phyloP scores from a whole-genome alignment of 2,329 filamentous ascomycete species.

The Verticillium tricorpus region DNA sequence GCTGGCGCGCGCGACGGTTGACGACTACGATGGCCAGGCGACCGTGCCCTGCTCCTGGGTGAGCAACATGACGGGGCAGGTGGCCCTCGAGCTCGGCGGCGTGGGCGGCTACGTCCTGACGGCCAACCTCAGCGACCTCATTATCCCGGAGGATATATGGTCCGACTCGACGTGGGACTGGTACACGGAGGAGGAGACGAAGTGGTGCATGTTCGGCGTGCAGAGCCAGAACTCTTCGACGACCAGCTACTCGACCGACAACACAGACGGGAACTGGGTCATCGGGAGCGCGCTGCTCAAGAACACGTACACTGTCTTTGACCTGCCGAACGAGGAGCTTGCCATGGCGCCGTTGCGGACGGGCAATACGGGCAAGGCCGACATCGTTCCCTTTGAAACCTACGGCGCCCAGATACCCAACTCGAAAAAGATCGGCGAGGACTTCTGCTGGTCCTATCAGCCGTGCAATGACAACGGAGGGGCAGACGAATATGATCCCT shows the following conservation, averaged over 20 bases:
- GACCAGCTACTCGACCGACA: neutral
- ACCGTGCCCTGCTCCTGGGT: constrained; percentile 21
- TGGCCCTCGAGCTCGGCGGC: constrained; percentile 21
- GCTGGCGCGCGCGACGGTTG: constrained; percentile 20
- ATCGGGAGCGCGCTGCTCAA: constrained; percentile 21
- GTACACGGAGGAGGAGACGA: neutral
- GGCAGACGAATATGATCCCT: neutral
- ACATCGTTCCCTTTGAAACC: constrained; percentile 20
- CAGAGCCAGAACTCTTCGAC: constrained; percentile 16
- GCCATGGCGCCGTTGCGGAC: constrained; percentile 24
- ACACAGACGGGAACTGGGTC: constrained; percentile 6
- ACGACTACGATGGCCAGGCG: constrained; percentile 5
- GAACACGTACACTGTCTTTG: constrained; percentile 27
- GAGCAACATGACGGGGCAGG: constrained; percentile 13
- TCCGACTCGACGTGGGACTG: neutral
- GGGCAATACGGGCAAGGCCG: constrained; percentile 9
- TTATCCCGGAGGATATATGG: constrained; percentile 15
- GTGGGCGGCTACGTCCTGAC: constrained; percentile 20
- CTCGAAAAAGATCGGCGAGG: constrained; percentile 8
- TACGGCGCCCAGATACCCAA: constrained; percentile 20
- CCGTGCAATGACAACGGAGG: neutral
- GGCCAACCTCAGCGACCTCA: constrained; percentile 20
- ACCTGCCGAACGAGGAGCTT: constrained; percentile 24
- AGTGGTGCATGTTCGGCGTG: constrained; percentile 23
- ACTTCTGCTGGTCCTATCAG: neutral